These are phyloP conservation scores for Magnolia changhungtana DNA, from an alignment of 164 flowering plant genomes.

Conservation along the genomic window DNA sequence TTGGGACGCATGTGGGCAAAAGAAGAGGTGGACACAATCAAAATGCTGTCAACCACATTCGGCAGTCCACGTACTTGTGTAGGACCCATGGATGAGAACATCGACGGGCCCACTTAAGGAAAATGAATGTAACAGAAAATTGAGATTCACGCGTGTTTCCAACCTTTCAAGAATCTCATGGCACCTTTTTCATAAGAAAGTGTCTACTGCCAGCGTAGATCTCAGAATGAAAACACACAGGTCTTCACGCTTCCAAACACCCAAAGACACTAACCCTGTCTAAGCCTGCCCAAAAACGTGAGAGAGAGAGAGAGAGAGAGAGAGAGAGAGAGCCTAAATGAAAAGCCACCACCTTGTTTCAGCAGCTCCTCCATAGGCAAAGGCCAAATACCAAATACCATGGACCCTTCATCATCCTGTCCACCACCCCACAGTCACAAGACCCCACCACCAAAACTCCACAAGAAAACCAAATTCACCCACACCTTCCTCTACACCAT, in stretches of 20 bases:
- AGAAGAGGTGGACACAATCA: no score
- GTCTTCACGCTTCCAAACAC: not conserved
- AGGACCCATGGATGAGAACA: no score
- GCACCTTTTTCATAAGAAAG: not conserved
- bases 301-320: not conserved
- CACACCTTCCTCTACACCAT: not conserved
- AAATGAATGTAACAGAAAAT: no score
- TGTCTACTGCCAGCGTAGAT: no score
- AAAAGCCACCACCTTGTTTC: not conserved
- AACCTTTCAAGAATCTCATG: no score
- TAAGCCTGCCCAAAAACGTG: not conserved
- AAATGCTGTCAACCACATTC: no score
- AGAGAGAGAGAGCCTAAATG: not conserved
- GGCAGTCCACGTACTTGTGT: no score
- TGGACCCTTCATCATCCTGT: slow-evolving; percentile 6
- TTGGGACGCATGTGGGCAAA: no score
- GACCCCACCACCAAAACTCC: slow-evolving; percentile 1
- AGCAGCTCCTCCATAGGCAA: not conserved
- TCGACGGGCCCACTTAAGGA: no score
- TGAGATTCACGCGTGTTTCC: no score
- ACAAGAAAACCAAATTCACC: slow-evolving; percentile 1
- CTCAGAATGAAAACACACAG: no score
- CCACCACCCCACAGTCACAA: not conserved
- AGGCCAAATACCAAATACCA: not conserved
- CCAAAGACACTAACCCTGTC: not conserved